Base-by-base conservation (phyloP, 2,329 filamentous ascomycete species). In the Ascochyta lentis region DNA sequence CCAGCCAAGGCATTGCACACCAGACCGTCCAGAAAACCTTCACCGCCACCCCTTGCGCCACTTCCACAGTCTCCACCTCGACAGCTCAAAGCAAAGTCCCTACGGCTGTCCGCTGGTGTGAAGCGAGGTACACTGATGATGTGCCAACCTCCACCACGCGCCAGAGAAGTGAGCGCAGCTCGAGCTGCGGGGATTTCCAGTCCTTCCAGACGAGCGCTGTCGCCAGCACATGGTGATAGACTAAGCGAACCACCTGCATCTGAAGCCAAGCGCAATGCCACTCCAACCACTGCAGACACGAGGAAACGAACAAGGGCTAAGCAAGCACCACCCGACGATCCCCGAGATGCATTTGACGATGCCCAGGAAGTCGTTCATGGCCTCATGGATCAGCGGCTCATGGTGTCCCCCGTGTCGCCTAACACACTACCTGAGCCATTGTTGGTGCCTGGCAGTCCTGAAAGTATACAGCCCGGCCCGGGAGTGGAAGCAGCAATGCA, bases 101-200 rank as follows among this genome's bases (percentile, higher is more conserved):
- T 81, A 27, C 75, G 76, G 2, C 61, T 81, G 8, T 68, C 76
- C 12, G 64, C 66, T 5, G 74, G 71, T n/a, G 68, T 70, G 8
- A 76, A 73, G 15, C 75, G 77, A 54, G 78, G 75, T 33, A 79
- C 72, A 53, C 63, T 81, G 12, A 58, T 80, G 2, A 58, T 80
- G 0, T 81, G 78, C 50, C 77, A 80, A 49, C 64, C 74, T n/a
- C 59, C 48, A 39, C 47, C 48, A 39, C 47, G 26, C 3, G 35
- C 50, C 15, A 58, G 39, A 24, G 47, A 41, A 37, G 42, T 48
- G 1, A 56, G 50, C 33, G 57, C 54, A 34, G 22, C 40, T 7
- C 61, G 26, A 43, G 15, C 44, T 23, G 26, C 27, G 4, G 37
- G 4, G 22, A 9, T 5, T 0, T 13, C 16, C 13, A 4, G 23